phyloP scores from a whole-genome alignment of 1,284 basidiomycete species.

The Boletus holoroseus region DNA sequence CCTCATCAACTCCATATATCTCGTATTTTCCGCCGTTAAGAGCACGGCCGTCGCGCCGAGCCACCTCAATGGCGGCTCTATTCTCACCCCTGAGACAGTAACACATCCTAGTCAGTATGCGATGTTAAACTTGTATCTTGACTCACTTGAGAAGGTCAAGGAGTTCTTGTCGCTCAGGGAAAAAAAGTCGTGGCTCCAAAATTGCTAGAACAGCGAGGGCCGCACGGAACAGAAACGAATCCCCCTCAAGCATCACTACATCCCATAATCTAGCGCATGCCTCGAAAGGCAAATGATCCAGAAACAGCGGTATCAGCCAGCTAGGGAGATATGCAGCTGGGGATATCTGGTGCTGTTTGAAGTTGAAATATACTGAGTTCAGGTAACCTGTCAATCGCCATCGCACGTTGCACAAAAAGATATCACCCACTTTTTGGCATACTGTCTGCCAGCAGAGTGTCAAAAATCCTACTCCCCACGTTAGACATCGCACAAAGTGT shows the following conservation, averaged over 20 bases:
- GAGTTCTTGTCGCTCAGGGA: constrained; percentile 73
- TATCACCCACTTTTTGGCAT: constrained; percentile 83
- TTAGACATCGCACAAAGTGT: constrained; percentile 14
- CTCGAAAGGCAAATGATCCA: constrained; percentile 85
- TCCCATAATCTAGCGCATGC: constrained; percentile 87
- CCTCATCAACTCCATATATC: constrained; percentile 83
- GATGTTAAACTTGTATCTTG: background rate
- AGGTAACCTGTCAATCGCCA: constrained; percentile 1
- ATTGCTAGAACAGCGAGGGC: constrained; percentile 80
- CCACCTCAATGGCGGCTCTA: constrained; percentile 77
- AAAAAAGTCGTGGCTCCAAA: constrained; percentile 82
- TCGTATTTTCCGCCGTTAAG: constrained; percentile 77
- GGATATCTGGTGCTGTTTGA: constrained; percentile 85
- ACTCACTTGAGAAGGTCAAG: constrained; percentile 64
- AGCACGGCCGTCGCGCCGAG: constrained; percentile 55
- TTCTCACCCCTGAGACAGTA: constrained; percentile 62
- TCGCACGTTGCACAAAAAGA: constrained; percentile 1
- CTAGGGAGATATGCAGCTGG: constrained; percentile 71
- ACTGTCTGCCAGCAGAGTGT: constrained; percentile 84
- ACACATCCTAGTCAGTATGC: constrained; percentile 6
- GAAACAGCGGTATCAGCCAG: constrained; percentile 80
- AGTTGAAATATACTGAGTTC: constrained; percentile 82
- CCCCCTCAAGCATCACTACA: constrained; percentile 81
- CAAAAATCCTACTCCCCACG: constrained; percentile 67
- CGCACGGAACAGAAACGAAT: constrained; percentile 79